Evolutionary conservation across 2,329 filamentous ascomycete species (phyloP).

Genomic region (Colletotrichum navitas): DNA sequence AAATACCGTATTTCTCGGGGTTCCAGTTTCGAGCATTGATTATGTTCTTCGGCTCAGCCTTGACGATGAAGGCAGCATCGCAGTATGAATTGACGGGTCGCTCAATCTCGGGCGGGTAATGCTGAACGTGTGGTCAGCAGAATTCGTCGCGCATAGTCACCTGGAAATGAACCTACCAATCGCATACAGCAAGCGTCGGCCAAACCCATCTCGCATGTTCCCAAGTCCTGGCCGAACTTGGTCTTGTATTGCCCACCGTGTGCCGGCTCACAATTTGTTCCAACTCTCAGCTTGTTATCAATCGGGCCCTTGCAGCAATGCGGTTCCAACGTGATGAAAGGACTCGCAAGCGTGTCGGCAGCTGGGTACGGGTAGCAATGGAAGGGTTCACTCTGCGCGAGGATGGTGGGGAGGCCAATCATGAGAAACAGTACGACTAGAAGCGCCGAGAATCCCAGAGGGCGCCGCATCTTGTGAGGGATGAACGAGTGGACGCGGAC

Average conservation of each 20-base stretch:
- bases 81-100: conserved; percentile 36
- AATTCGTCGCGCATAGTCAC: background rate
- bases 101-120: conserved; percentile 39
- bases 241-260: conserved; percentile 36
- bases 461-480: conserved; percentile 37
- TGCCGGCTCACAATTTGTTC: conserved; percentile 30
- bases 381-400: conserved; percentile 38
- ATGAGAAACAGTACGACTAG: conserved; percentile 24
- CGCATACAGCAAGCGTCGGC: conserved; percentile 41
- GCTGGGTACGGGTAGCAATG: conserved; percentile 40
- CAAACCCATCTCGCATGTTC: conserved; percentile 37
- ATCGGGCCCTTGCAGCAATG: conserved; percentile 38
- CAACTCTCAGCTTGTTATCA: conserved; percentile 34
- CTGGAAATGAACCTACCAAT: conserved; percentile 21
- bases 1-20: conserved; percentile 22
- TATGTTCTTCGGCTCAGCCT: conserved; percentile 31
- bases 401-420: conserved; percentile 33
- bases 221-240: conserved; percentile 40
- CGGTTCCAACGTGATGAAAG: conserved; percentile 35
- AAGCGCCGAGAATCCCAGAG: conserved; percentile 30
- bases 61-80: conserved; percentile 37
- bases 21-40: conserved; percentile 25
- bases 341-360: conserved; percentile 25
- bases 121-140: conserved; percentile 21
- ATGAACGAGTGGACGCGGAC: conserved; percentile 28